Evolutionary conservation across 306 rosid species (phyloP).

Genomic region (Prunus mongolica): DNA sequence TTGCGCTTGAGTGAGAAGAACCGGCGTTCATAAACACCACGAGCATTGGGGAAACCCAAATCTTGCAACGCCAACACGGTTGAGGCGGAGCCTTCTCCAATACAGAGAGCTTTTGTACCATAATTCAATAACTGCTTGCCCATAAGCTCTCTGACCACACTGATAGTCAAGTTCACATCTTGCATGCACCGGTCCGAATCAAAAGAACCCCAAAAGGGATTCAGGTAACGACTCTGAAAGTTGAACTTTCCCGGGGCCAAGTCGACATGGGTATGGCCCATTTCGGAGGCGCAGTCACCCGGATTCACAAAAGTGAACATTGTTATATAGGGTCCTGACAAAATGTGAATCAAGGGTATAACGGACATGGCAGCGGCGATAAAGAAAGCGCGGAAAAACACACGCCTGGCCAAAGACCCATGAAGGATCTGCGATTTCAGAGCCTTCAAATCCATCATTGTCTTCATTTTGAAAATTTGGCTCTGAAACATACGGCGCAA

Average conservation of each 20-base stretch:
- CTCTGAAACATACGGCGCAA: not conserved
- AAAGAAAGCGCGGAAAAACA: conserved; percentile 51
- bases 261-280: conserved; percentile 7
- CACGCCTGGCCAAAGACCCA: conserved; percentile 48
- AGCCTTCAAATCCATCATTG: conserved; percentile 44
- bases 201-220: conserved; percentile 54
- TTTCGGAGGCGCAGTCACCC: conserved; percentile 35
- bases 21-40: conserved; percentile 33
- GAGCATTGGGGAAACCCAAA: conserved; percentile 54
- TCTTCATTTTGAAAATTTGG: not conserved
- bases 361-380: conserved; percentile 55
- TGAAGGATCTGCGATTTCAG: conserved; percentile 39
- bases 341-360: conserved; percentile 48
- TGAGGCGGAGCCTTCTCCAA: conserved; percentile 56
- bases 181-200: conserved; percentile 40
- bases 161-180: conserved; percentile 40
- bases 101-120: conserved; percentile 49
- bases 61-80: conserved; percentile 45
- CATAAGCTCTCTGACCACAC: conserved; percentile 43
- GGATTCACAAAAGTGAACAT: conserved; percentile 38
- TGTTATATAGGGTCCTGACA: conserved; percentile 40
- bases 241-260: conserved; percentile 35
- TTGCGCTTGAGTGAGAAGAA: conserved; percentile 47
- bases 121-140: conserved; percentile 36
- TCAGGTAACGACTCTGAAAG: conserved; percentile 48